phyloP scores from a whole-genome alignment of 176 grass and related monocot genomes.

The Zoysia japonica region DNA sequence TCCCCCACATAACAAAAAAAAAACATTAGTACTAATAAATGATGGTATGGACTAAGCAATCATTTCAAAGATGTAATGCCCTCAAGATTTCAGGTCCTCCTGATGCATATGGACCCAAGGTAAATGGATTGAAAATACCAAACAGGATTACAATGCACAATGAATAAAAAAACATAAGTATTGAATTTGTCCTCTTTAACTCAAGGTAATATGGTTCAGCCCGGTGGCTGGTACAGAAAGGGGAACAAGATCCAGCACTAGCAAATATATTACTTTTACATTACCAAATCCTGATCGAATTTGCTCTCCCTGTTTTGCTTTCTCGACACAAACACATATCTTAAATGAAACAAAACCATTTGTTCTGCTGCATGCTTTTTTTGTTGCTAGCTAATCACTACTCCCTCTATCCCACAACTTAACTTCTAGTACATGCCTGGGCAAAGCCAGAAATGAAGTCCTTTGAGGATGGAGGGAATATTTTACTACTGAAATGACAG shows the following conservation, averaged over 20 bases:
- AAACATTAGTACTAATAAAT: neutral
- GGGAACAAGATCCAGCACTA: neutral
- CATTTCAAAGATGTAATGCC: constrained; percentile 3
- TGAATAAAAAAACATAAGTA: neutral
- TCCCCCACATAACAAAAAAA: too few relatives aligned
- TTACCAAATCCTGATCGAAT: neutral
- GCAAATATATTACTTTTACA: neutral
- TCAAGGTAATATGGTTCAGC: neutral
- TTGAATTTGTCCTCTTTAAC: neutral
- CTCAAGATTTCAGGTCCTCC: neutral
- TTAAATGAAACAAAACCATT: neutral
- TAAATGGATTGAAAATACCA: neutral
- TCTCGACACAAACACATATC: neutral
- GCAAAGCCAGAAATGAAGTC: neutral
- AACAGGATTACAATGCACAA: neutral
- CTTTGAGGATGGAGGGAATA: neutral
- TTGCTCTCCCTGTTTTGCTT: neutral
- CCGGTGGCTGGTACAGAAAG: neutral
- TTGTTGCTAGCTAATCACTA: neutral
- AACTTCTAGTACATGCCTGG: neutral
- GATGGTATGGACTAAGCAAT: neutral
- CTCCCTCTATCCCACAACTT: neutral
- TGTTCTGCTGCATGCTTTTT: neutral
- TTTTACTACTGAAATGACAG: neutral
- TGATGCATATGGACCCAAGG: neutral